Conservation (phyloP, 495 filamentous ascomycete genomes). For the Neurospora sp. region DNA sequence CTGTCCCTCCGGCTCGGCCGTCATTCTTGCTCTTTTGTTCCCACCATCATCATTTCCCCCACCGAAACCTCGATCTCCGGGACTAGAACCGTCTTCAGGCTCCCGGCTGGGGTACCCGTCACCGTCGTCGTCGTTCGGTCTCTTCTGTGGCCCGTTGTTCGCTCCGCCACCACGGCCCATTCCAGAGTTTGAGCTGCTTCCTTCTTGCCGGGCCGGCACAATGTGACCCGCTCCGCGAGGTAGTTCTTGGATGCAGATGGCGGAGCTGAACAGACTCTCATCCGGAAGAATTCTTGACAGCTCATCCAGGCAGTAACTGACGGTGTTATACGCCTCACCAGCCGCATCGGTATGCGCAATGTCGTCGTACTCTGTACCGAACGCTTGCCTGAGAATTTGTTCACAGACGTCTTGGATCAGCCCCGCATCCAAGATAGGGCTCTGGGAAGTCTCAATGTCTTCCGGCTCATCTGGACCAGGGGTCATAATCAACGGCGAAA, state of each 20-base stretch:
- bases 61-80: not conserved
- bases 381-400: constrained; percentile 12
- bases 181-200: not conserved
- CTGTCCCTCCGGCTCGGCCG: not conserved
- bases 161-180: not conserved
- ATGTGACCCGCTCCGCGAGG: not conserved
- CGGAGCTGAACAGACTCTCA: not conserved
- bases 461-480: not conserved
- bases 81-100: not conserved
- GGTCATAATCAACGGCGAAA: not conserved
- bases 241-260: constrained; percentile 1
- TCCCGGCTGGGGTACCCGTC: not conserved
- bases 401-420: constrained; percentile 16
- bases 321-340: constrained; percentile 9
- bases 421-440: not conserved
- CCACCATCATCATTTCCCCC: not conserved
- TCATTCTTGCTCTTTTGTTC: not conserved
- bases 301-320: constrained; percentile 19
- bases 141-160: not conserved
- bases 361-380: constrained; percentile 17
- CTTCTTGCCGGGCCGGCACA: not conserved
- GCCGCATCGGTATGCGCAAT: constrained; percentile 7
- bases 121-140: constrained; percentile 1
- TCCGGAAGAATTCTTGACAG: constrained; percentile 12
- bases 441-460: not conserved